Base-by-base conservation (phyloP, 139 green algal species). In the Raphidocelis subcapitata region DNA sequence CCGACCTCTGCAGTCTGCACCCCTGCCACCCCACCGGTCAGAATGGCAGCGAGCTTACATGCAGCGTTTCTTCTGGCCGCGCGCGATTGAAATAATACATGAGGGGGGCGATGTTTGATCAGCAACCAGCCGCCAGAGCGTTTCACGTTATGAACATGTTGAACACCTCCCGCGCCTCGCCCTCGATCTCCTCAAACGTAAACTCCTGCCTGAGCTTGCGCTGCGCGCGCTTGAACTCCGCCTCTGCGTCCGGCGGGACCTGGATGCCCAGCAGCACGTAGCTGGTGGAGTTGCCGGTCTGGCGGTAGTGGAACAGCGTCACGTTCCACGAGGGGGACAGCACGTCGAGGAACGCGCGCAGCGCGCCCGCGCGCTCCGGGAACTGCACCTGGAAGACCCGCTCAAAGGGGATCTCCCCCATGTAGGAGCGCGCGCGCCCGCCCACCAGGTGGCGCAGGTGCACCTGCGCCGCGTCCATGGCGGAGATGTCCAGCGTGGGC, bases 291-390 rank as follows among this genome's bases (percentile, higher is more conserved):
- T 93, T 94, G 77, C 91, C 90, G 3, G 87, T 90, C 54, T 83
- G 83, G 49, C 95, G 84, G 87, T 99, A 99, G 87, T 98, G 95
- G 86, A 99, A 98, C 21, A 98, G 84, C 10, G 95, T 97, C 55
- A 99, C 85, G 67, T 97, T 95, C 87, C 87, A 99, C 5, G 73
- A 73, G 3, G 94, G 87, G 3, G 77, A 90, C 5, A 98, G 26
- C 0, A 74, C 74, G 3, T 80, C 62, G 57, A 99, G 78, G 85
- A 99, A 98, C 46, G 73, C 72, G 14, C 68, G 54, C 46, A 99
- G 85, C 3, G 96, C 91, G 1, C 95, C 95, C 3, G 88, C 76
- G 2, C 88, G 73, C 82, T 99, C 96, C 3, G 96, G 96, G 72
- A 99, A 99, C 52, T 77, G 70, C 5, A 70, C 69, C 78, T 88